These are phyloP conservation scores for Vigna reflexopilosa DNA, from an alignment of 306 rosid species.

Conservation along the genomic window DNA sequence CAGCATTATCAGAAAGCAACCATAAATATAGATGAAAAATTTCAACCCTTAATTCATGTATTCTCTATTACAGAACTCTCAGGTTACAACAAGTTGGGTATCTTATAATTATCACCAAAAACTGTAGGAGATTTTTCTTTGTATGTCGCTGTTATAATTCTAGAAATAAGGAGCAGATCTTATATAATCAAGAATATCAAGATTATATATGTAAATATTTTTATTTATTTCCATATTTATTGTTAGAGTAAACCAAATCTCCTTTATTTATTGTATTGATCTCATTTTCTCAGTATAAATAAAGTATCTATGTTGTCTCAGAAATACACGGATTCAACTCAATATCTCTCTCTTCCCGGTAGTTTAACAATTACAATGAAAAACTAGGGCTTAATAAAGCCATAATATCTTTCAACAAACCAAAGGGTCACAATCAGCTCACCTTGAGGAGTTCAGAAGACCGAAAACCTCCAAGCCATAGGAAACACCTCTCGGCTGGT, in stretches of 20 bases:
- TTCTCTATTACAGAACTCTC: background rate
- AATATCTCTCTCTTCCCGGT: too few species aligned
- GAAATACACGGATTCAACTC: too few species aligned
- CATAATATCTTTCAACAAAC: conserved; percentile 18
- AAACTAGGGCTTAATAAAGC: conserved; percentile 1
- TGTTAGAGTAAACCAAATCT: too few species aligned
- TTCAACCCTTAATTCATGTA: background rate
- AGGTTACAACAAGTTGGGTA: background rate
- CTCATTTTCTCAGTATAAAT: too few species aligned
- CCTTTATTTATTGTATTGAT: too few species aligned
- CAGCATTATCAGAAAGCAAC: conserved; percentile 7
- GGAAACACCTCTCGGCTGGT: conserved; percentile 95
- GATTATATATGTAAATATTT: too few species aligned
- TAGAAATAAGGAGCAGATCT: too few species aligned
- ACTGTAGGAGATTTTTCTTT: background rate
- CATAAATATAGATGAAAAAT: conserved; percentile 15
- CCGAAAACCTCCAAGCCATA: conserved; percentile 98
- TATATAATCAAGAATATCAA: too few species aligned
- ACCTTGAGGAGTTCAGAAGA: conserved; percentile 98
- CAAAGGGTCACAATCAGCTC: conserved; percentile 27
- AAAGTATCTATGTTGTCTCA: too few species aligned
- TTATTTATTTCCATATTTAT: too few species aligned
- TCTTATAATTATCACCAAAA: background rate
- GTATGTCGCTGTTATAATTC: background rate
- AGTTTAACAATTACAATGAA: background rate